Base-by-base conservation (phyloP, 306 rosid genomes). In the Lathyrus oleraceus region DNA sequence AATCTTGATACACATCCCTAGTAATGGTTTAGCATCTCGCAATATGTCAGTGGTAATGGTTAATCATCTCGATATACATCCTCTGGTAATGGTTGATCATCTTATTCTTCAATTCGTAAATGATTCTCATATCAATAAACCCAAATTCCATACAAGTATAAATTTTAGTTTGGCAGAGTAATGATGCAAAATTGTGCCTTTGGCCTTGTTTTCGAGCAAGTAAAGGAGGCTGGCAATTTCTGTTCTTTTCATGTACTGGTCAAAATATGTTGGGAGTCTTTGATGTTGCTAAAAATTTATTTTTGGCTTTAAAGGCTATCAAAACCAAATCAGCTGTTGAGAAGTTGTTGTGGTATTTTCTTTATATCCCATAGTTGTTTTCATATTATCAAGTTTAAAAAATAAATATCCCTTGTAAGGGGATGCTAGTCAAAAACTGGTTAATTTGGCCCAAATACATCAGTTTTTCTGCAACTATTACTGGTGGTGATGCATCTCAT, bases 261-360 rank as follows among this genome's bases (percentile, higher is more conserved):
- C 91, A 91, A 89, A 86, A 83, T 75, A 72, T 84, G 85, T 87
- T 28, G 84, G 92, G 96, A 84, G 91, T 86, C 85, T 75, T 73
- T 88, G 73, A 75, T 85, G 86, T 83, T 81, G 86, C 91, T 94
- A 83, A 87, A 87, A 21, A 21, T 21, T 64, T 66, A 69, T 74
- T 85, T 80, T 87, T 83, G 87, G 85, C 79, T 85, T 82, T 81
- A 80, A 79, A 78, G 92, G 89, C 86, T 83, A 71, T 72, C 81
- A 84, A 80, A 82, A 81, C 82, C 79, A 65, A 78, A 78, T 69
- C 89, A 61, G 91, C 92, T 27, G 81, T 86, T 85, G 87, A 67
- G n/a, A n/a, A n/a, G 88, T 70, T 84, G 74, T 76, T 83, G 85
- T 86, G 95, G 89, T 91, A 89, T 91, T 81, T 82, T 76, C 75